phyloP scores from a whole-genome alignment of 208 protist genomes.

The Crithidia mellificae region DNA sequence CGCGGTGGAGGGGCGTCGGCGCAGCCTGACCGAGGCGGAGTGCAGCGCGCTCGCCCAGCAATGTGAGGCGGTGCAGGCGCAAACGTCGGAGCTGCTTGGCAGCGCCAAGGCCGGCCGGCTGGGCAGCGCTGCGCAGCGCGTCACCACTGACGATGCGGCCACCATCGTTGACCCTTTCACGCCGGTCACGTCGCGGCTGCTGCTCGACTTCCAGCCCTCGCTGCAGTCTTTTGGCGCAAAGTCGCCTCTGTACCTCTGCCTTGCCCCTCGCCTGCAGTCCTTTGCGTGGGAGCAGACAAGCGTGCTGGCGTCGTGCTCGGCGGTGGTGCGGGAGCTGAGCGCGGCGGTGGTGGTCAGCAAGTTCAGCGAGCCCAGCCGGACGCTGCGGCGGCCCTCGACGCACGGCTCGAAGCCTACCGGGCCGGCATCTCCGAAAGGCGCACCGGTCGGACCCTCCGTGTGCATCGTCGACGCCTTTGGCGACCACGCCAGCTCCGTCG shows the following conservation, averaged over 20 bases:
- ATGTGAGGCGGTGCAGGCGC: conserved; percentile 23
- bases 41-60: conserved; percentile 26
- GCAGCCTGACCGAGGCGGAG: conserved; percentile 22
- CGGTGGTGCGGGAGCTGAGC: conserved; percentile 66
- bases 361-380: conserved; percentile 15
- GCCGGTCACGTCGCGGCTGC: conserved; percentile 30
- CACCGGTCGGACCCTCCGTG: conserved; percentile 20
- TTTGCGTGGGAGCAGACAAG: conserved; percentile 66
- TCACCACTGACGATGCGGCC: conserved; percentile 32
- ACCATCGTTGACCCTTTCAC: conserved; percentile 27
- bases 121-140: conserved; percentile 33
- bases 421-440: conserved; percentile 3
- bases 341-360: conserved; percentile 45
- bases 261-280: conserved; percentile 63
- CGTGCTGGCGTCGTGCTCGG: conserved; percentile 42
- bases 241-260: conserved; percentile 64
- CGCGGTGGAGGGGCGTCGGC: conserved; percentile 39
- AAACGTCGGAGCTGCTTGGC: conserved; percentile 15
- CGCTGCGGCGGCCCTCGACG: conserved; percentile 10
- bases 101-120: conserved; percentile 14
- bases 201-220: conserved; percentile 42
- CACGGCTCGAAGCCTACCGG: conserved; percentile 7
- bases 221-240: conserved; percentile 40
- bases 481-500: conserved; percentile 46
- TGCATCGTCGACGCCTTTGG: conserved; percentile 70